These are phyloP conservation scores for Syzygium aqueum DNA, from an alignment of 345 rosid species.

Conservation along the genomic window DNA sequence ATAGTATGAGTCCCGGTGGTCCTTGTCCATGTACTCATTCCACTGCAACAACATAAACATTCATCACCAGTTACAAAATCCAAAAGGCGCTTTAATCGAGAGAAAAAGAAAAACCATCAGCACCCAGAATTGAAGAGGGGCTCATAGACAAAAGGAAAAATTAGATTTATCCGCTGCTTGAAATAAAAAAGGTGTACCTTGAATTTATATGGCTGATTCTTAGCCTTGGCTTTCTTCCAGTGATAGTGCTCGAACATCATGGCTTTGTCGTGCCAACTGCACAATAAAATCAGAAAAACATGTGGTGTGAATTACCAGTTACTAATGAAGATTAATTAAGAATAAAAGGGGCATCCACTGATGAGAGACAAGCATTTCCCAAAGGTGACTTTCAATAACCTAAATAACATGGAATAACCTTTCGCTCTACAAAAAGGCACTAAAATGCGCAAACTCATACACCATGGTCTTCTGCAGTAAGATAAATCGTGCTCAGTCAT, in stretches of 20 bases:
- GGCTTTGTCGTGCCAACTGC: constrained; percentile 93
- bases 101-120: neutral
- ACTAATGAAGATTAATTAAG: neutral
- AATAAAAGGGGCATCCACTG: neutral
- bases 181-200: constrained; percentile 29
- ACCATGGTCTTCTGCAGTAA: neutral
- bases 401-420: neutral
- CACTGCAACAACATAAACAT: constrained; percentile 43
- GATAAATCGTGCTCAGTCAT: neutral
- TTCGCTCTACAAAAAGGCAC: neutral
- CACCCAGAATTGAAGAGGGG: neutral
- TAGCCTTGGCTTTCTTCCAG: constrained; percentile 72
- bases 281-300: neutral
- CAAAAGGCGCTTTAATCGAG: neutral
- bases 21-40: constrained; percentile 73
- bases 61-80: neutral
- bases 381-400: neutral
- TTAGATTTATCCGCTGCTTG: neutral
- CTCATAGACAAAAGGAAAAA: neutral
- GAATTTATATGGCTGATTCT: constrained; percentile 71
- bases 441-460: neutral
- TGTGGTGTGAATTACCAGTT: neutral
- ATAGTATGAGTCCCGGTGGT: constrained; percentile 62
- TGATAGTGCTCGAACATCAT: constrained; percentile 78
- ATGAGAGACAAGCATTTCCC: neutral